phyloP scores from a whole-genome alignment of 1,284 basidiomycete species.

The Xerocomus amazonicus region DNA sequence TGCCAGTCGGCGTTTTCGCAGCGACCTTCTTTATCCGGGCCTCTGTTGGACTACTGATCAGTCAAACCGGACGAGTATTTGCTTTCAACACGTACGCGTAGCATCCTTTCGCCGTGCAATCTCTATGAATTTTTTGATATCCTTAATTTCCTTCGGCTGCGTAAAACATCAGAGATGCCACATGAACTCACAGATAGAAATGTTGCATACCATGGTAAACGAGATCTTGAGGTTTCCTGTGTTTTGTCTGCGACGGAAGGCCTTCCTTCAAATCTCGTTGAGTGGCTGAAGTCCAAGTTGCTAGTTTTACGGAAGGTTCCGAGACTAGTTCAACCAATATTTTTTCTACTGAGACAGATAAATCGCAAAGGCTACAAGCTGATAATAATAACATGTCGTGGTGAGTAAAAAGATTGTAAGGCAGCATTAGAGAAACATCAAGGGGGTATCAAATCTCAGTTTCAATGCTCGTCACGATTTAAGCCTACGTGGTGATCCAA shows the following conservation, averaged over 20 bases:
- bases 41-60: conserved; percentile 44
- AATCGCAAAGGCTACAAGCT: conserved; percentile 20
- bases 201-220: conserved; percentile 25
- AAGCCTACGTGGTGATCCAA: conserved; percentile 33
- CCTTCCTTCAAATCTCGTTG: not conserved
- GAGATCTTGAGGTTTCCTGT: conserved; percentile 4
- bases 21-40: conserved; percentile 95
- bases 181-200: not conserved
- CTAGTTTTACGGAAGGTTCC: conserved; percentile 28
- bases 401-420: not conserved
- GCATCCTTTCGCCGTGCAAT: conserved; percentile 91
- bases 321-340: not conserved
- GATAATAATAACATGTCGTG: conserved; percentile 16
- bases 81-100: conserved; percentile 45
- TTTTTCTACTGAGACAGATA: not conserved
- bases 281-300: conserved; percentile 35
- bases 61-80: conserved; percentile 15
- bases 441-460: not conserved
- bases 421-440: not conserved
- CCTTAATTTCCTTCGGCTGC: conserved; percentile 95
- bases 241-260: not conserved
- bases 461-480: conserved; percentile 18
- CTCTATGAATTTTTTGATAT: conserved; percentile 99
- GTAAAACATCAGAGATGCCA: conserved; percentile 7
- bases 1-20: conserved; percentile 64